A percentile compares a stretch with the other conserved stretches of the same genome.
Evolutionary conservation across 352 stramenopile species (phyloP).

Genomic region (Globisporangium polare): DNA sequence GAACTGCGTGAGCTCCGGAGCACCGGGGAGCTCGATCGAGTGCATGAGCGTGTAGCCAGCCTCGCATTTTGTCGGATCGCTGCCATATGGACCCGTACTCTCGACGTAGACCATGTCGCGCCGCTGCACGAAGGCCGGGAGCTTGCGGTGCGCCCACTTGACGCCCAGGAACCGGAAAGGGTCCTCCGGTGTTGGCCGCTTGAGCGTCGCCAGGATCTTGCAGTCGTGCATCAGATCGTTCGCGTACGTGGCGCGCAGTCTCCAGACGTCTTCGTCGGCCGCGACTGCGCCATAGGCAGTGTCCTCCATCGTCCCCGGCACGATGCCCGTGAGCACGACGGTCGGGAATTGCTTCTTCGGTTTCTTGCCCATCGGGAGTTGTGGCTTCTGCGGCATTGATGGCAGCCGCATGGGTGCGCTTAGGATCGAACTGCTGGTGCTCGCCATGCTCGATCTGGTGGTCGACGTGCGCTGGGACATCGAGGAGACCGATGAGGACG

Average conservation of each 20-base stretch:
- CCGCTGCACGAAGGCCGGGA: conserved; percentile 2
- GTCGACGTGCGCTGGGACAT: too few relatives aligned
- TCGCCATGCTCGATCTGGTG: not conserved
- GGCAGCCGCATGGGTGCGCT: too few relatives aligned
- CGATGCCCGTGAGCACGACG: not conserved
- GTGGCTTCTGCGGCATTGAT: too few relatives aligned
- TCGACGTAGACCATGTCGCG: conserved; percentile 30
- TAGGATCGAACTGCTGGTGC: too few relatives aligned
- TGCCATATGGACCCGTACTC: conserved; percentile 14
- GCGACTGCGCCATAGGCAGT: conserved; percentile 18
- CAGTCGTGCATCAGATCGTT: conserved; percentile 26
- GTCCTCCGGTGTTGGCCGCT: conserved; percentile 14
- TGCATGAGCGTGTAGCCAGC: conserved; percentile 38
- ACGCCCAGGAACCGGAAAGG: conserved; percentile 17
- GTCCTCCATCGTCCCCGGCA: conserved; percentile 12
- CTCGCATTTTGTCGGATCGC: conserved; percentile 16
- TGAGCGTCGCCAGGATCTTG: conserved; percentile 27
- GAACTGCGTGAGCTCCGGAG: conserved; percentile 20
- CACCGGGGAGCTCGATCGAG: conserved; percentile 24
- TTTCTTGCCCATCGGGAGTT: too few relatives aligned
- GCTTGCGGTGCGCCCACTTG: conserved; percentile 14
- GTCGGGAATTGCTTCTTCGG: not conserved
- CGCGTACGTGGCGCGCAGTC: conserved; percentile 21
- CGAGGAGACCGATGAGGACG: too few relatives aligned
- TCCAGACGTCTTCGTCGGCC: conserved; percentile 22